Evolutionary conservation across 2,329 filamentous ascomycete genomes (phyloP), one percentile per base, ranked within the genome.

Genomic region (Ophiocordyceps camponoti-rufipedis): DNA sequence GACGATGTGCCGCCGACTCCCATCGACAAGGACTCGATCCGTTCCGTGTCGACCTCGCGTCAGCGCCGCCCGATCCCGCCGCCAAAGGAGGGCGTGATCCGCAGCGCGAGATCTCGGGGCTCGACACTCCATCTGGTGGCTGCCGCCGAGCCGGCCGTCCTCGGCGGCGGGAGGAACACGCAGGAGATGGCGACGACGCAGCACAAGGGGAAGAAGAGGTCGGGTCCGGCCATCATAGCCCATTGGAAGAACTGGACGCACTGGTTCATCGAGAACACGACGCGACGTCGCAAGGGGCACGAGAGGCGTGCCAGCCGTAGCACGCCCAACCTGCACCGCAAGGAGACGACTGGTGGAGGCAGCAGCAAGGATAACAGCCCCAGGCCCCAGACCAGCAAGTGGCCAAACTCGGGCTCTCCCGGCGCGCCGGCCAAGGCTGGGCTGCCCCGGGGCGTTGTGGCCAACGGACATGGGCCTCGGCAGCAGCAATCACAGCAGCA

Each of bases 81-180:
- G 40, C 87, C 89, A 2, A 95, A 95, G 59, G 88, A 95, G 58
- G 75, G 78, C 13, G 64, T 77, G 11, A 60, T 81, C 46, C 69
- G 78, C 52, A 79, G 78, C 50, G 78, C 83, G 48, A 72, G 82
- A 53, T 83, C 84, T 52, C 72, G 85, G 48, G 83, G 85, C 41
- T 94, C 87, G 52, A 91, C 86, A 50, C 72, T 95, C 31, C 86
- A 94, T 57, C 75, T 93, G 5, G 86, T 93, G 38, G 82, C 84
- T 10, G 78, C 76, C 0, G 68, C 69, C 7, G 72, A 75, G 16
- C 67, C 66, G 1, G 51, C 75, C 14, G 61, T 60, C 18, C 51
- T 60, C 45, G 51, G 52, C 32, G 52, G 48, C 35, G 43, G 42
- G 1, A 42, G 46, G 2, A 44, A 47, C 8, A 44, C 46, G 35